Percentiles rank a stretch among this genome's conserved stretches.
Evolutionary conservation across 257 asterid genomes (phyloP).

Genomic region (Anisodus acutangulus): DNA sequence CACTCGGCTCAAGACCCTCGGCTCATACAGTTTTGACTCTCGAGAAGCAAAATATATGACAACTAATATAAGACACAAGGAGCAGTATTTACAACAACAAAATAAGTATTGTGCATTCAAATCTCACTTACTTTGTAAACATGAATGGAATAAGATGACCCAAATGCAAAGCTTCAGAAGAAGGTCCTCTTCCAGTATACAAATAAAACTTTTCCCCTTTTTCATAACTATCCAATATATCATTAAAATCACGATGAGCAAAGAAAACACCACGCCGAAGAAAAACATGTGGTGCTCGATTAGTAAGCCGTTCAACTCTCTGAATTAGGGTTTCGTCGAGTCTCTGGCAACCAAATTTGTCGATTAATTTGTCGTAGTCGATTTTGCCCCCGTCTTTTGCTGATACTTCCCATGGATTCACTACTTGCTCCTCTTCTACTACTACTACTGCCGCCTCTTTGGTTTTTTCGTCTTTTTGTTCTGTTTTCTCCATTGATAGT

Average conservation of each 20-base stretch:
- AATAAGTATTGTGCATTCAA: not conserved
- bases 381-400: slow-evolving; percentile 87
- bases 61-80: not conserved
- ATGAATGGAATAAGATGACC: slow-evolving; percentile 95
- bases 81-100: too few relatives aligned
- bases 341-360: slow-evolving; percentile 88
- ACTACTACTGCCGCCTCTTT: not conserved
- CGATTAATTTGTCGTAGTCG: slow-evolving; percentile 89
- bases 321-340: slow-evolving; percentile 71
- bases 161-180: slow-evolving; percentile 95
- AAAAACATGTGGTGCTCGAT: slow-evolving; percentile 79
- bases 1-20: too few relatives aligned
- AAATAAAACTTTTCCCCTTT: slow-evolving; percentile 85
- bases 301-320: slow-evolving; percentile 76
- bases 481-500: not conserved
- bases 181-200: slow-evolving; percentile 96
- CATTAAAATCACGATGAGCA: slow-evolving; percentile 85
- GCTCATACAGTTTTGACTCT: too few relatives aligned
- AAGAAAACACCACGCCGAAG: slow-evolving; percentile 98
- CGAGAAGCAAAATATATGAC: too few relatives aligned
- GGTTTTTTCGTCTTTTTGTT: not conserved
- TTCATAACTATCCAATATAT: slow-evolving; percentile 75
- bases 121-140: slow-evolving; percentile 76
- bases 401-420: slow-evolving; percentile 90
- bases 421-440: slow-evolving; percentile 57